A percentile compares a stretch with the other conserved stretches of the same genome.
Evolutionary conservation across 768 basidiomycete species (phyloP).

Genomic region (Trametes villosa): DNA sequence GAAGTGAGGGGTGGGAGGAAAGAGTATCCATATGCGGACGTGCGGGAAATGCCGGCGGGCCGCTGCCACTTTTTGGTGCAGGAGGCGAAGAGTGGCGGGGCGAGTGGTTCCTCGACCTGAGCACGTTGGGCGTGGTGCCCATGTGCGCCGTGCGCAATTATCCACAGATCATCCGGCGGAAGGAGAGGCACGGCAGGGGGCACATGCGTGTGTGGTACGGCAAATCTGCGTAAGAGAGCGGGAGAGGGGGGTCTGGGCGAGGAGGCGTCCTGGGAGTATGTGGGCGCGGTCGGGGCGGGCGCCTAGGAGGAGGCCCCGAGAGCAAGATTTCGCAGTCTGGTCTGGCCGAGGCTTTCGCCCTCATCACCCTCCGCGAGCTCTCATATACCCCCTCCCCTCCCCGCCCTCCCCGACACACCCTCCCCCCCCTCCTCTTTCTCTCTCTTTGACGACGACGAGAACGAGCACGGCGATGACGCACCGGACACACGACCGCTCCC

Average conservation of each 20-base stretch:
- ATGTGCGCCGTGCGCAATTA: no score
- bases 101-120: no score
- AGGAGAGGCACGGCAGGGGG: no score
- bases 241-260: constrained; percentile 1
- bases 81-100: neutral
- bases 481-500: constrained; percentile 48
- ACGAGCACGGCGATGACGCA: constrained; percentile 43
- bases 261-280: constrained; percentile 6
- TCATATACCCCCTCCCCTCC: constrained; percentile 20
- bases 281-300: constrained; percentile 9
- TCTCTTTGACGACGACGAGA: constrained; percentile 4
- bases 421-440: constrained; percentile 1
- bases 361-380: constrained; percentile 19
- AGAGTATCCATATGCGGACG: constrained; percentile 6
- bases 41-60: constrained; percentile 12
- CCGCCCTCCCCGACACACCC: neutral
- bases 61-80: no score
- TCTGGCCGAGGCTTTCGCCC: constrained; percentile 26
- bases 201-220: no score
- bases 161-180: no score
- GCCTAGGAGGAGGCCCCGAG: constrained; percentile 8
- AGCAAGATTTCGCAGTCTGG: constrained; percentile 26
- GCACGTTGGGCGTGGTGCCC: no score
- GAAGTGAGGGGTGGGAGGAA: neutral
- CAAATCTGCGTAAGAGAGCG: neutral